These are phyloP conservation scores for Pachysandra terminalis DNA, from an alignment of 164 flowering plant genomes.

Conservation along the genomic window DNA sequence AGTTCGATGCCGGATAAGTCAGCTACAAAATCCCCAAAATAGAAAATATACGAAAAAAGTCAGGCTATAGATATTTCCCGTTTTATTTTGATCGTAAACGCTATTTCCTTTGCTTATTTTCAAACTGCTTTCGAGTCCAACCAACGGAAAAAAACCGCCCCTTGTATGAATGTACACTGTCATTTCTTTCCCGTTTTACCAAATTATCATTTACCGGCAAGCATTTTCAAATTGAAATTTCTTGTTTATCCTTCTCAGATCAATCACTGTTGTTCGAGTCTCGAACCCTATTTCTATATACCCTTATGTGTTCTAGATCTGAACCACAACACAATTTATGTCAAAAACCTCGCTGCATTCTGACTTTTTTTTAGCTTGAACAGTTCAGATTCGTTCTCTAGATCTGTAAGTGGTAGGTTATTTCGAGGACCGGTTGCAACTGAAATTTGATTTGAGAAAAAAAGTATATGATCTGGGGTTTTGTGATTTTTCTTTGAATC, in stretches of 20 bases:
- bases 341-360: neutral
- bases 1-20: too few species aligned
- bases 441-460: constrained; percentile 1
- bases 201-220: too few species aligned
- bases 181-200: too few species aligned
- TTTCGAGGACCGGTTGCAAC: neutral
- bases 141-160: constrained; percentile 11
- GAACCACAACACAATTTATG: neutral
- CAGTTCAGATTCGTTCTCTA: neutral
- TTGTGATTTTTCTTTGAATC: neutral
- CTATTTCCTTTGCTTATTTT: too few species aligned
- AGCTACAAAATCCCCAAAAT: too few species aligned
- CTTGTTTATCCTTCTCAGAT: too few species aligned
- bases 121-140: neutral
- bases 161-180: too few species aligned
- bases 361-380: neutral
- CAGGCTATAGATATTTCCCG: too few species aligned
- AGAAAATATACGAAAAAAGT: too few species aligned
- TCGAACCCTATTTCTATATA: neutral
- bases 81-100: too few species aligned
- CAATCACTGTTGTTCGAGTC: too few species aligned
- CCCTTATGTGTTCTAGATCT: constrained; percentile 7
- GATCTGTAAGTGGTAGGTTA: neutral
- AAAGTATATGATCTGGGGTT: neutral
- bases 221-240: too few species aligned